Evolutionary conservation across 2,329 filamentous ascomycete species (phyloP).

Genomic region (Grosmannia huntii): DNA sequence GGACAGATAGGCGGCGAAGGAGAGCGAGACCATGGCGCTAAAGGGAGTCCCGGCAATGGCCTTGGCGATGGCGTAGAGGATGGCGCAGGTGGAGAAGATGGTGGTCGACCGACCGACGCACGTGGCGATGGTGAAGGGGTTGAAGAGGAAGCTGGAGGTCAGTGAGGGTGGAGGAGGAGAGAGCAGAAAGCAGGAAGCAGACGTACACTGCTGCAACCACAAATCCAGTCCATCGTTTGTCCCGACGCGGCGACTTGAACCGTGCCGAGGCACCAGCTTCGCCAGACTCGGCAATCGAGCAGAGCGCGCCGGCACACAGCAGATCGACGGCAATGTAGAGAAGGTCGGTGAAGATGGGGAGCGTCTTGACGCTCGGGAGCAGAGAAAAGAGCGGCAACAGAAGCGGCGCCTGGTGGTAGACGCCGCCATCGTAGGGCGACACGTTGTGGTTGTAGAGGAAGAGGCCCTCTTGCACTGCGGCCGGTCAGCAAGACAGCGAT

Average conservation of each 20-base stretch:
- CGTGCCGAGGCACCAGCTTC: constrained; percentile 61
- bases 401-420: constrained; percentile 70
- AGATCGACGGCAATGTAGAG: constrained; percentile 75
- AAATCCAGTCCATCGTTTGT: constrained; percentile 60
- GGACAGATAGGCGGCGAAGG: constrained; percentile 80
- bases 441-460: constrained; percentile 95
- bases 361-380: constrained; percentile 55
- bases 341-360: constrained; percentile 62
- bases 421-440: constrained; percentile 91
- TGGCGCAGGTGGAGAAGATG: constrained; percentile 78
- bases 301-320: constrained; percentile 66
- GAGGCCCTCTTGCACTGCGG: constrained; percentile 79
- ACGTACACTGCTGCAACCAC: constrained; percentile 67
- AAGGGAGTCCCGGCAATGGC: constrained; percentile 62
- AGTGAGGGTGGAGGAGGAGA: constrained; percentile 18
- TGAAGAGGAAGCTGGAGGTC: constrained; percentile 66
- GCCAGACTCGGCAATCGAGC: constrained; percentile 67
- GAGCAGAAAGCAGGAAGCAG: not conserved
- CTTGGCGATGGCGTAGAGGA: constrained; percentile 71
- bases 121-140: constrained; percentile 83
- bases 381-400: constrained; percentile 85
- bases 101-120: constrained; percentile 83
- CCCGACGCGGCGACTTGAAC: constrained; percentile 67
- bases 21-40: constrained; percentile 70
- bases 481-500: not conserved